Base-by-base conservation (phyloP, 2,329 filamentous ascomycete genomes). In the Exophiala spinifera region DNA sequence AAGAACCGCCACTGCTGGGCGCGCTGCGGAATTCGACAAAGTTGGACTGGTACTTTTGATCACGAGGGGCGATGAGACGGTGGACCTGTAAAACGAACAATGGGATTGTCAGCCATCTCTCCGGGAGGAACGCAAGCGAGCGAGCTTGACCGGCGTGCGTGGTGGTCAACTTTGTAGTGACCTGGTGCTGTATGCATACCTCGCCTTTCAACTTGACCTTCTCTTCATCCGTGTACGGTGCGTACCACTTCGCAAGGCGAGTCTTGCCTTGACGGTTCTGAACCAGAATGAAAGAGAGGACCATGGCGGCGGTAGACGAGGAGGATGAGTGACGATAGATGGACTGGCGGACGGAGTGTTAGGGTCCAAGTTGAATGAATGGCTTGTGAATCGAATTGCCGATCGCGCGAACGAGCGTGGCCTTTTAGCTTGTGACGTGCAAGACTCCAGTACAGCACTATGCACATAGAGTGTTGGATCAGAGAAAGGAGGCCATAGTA, bases 21-120 rank as follows among this genome's bases (percentile, higher is more conserved):
- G 57, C 33, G 58, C 72, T 75, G 43, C 75, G 73, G 64, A 86
- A 86, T 66, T 99, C 94, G 80, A 99, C 94, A 69, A 99, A 99
- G 78, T 99, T 99, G 76, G 91, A 96, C 73, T 99, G 94, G 79
- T 99, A 96, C 72, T 99, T 99, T 71, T 99, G 94, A 75, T 99
- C 94, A 69, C 94, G 89, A 5, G 94, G 94, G 0, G 94, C 94
- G 58, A 99, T 92, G 64, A 99, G 90, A 60, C 94, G 91, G 80
- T 99, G 94, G 66, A 97, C 89, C 87, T 91, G n/a, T 7, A 23
- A 14, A 47, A 49, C 50, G n/a, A n/a, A n/a, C n/a, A n/a, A n/a
- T n/a, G n/a, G n/a, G n/a, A n/a, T n/a, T n/a, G n/a, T n/a, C n/a
- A n/a, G n/a, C n/a, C n/a, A n/a, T n/a, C n/a, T n/a, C n/a, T n/a